A percentile compares a stretch with the other conserved stretches of the same genome.
Evolutionary conservation across 257 asterid species (phyloP).

Genomic region (Solanum bulbocastanum): DNA sequence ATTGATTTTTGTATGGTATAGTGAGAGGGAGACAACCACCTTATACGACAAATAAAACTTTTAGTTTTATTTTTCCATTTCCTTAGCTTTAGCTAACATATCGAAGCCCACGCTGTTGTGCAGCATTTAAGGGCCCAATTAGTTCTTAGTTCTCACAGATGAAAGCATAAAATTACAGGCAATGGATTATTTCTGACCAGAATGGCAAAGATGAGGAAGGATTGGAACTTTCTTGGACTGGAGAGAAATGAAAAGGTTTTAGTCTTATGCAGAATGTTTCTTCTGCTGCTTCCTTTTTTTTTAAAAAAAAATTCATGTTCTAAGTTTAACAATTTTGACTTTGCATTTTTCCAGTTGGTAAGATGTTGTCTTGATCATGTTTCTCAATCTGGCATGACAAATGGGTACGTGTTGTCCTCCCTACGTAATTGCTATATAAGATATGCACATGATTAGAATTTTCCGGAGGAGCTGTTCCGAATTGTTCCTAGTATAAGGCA

Average conservation of each 20-base stretch:
- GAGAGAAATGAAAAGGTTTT: slow-evolving; percentile 76
- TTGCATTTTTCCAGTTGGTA: slow-evolving; percentile 53
- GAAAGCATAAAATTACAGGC: slow-evolving; percentile 38
- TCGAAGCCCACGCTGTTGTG: neutral
- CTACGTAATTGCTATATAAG: neutral
- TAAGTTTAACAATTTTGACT: slow-evolving; percentile 10
- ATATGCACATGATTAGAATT: neutral
- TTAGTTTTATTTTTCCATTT: neutral
- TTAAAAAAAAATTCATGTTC: neutral
- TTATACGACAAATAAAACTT: neutral
- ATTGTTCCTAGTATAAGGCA: neutral
- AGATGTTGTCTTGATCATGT: slow-evolving; percentile 44
- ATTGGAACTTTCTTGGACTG: slow-evolving; percentile 84
- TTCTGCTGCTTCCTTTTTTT: neutral
- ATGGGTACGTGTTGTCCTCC: slow-evolving; percentile 39
- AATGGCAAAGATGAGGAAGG: slow-evolving; percentile 58
- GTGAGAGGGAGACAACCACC: neutral
- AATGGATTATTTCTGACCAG: slow-evolving; percentile 77
- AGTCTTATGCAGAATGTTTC: slow-evolving; percentile 1
- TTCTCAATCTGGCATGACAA: slow-evolving; percentile 33
- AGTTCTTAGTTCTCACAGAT: neutral
- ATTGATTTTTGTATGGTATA: neutral
- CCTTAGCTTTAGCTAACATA: neutral
- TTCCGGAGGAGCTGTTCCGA: neutral
- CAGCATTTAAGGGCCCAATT: neutral